phyloP scores from a whole-genome alignment of 2,329 filamentous ascomycete genomes.

The Hymenoscyphus repandus region DNA sequence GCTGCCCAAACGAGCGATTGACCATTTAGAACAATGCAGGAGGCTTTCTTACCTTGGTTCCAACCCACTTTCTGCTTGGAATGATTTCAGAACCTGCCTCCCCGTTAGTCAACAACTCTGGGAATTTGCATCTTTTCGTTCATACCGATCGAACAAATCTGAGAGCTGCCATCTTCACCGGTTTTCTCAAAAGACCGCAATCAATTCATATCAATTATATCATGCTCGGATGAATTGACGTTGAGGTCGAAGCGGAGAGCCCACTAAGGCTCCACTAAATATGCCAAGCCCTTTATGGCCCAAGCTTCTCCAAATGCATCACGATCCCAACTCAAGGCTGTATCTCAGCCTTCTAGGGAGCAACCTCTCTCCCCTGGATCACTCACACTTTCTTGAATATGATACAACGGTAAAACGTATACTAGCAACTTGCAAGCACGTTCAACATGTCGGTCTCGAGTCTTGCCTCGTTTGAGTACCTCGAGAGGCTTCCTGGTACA shows the following conservation, averaged over 20 bases:
- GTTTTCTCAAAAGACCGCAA: constrained; percentile 16
- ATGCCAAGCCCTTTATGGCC: constrained; percentile 5
- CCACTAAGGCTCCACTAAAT: too few relatives aligned
- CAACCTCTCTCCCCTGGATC: neutral
- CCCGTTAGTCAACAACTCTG: constrained; percentile 6
- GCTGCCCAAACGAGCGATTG: too few relatives aligned
- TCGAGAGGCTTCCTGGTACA: constrained; percentile 83
- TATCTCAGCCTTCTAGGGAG: constrained; percentile 12
- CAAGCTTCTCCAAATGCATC: neutral
- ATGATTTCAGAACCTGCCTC: constrained; percentile 76
- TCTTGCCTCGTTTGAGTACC: constrained; percentile 74
- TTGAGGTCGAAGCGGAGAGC: neutral
- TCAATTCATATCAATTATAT: neutral
- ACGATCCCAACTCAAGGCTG: constrained; percentile 12
- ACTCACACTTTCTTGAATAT: constrained; percentile 13
- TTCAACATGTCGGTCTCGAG: constrained; percentile 39
- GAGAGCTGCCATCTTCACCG: constrained; percentile 44
- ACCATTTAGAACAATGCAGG: neutral
- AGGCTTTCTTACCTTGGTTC: constrained; percentile 66
- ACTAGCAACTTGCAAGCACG: constrained; percentile 10
- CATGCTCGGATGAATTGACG: neutral
- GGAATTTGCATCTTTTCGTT: neutral
- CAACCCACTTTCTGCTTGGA: constrained; percentile 69
- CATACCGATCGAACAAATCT: constrained; percentile 62
- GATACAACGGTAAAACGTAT: constrained; percentile 18